phyloP scores from a whole-genome alignment of 176 grass and related monocot genomes.

The Puya raimondii region DNA sequence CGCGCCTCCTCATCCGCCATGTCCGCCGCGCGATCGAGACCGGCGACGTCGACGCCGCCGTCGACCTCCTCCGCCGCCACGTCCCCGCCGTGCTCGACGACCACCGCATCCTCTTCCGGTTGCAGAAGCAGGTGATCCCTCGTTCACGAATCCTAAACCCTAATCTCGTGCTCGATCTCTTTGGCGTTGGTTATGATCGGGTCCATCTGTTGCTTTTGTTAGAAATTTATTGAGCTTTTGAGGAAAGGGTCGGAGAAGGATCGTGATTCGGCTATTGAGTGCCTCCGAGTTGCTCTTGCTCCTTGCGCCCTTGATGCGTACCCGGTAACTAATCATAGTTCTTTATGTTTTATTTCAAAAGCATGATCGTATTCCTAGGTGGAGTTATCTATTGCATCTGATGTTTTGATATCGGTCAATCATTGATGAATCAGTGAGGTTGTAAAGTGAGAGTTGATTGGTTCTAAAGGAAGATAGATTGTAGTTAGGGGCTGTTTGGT shows the following conservation, averaged over 20 bases:
- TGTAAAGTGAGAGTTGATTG: not conserved
- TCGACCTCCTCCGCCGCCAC: constrained; percentile 55
- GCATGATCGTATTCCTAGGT: not conserved
- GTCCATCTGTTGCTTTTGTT: constrained; percentile 10
- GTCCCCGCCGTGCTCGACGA: constrained; percentile 61
- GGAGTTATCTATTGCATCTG: not conserved
- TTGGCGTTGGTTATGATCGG: not conserved
- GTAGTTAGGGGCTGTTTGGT: no score
- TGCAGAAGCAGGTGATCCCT: constrained; percentile 78
- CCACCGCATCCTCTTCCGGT: constrained; percentile 79
- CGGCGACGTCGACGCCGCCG: constrained; percentile 65
- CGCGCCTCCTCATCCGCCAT: constrained; percentile 34
- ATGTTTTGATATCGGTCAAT: not conserved
- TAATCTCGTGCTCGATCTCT: not conserved
- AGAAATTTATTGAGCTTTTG: constrained; percentile 93
- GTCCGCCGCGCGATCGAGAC: constrained; percentile 41
- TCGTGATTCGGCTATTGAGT: constrained; percentile 55
- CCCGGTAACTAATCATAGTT: constrained; percentile 39
- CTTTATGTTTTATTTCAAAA: not conserved
- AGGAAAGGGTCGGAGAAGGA: constrained; percentile 66
- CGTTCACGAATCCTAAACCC: not conserved
- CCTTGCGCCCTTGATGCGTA: constrained; percentile 92
- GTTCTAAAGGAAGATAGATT: no score
- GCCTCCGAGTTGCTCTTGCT: constrained; percentile 65
- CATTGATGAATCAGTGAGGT: not conserved